Evolutionary conservation across 192 early-diverging fungal genomes (phyloP), one percentile per base, ranked within the genome.

Genomic region (Backusella macrospora): DNA sequence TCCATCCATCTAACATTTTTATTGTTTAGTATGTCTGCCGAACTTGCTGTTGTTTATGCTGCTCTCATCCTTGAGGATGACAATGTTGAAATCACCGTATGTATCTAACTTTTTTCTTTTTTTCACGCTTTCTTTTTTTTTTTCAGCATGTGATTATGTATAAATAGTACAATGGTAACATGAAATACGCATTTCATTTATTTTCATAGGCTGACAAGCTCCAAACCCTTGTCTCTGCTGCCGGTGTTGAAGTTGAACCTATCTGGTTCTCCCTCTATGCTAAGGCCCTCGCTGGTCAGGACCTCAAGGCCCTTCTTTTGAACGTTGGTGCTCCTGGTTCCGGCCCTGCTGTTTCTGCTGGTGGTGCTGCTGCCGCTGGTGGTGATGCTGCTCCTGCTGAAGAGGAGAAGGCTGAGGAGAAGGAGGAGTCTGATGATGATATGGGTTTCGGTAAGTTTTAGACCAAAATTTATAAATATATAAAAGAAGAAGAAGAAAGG

Each of bases 41-140:
- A 79, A 79, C 73, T 72, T 43, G 73, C 78, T 70, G 70, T 79
- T 55, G 78, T 79, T 45, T 98, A 98, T 91, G 94, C 98, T 74
- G 90, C 98, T 55, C 92, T 99, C 76, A 98, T 98, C 90, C 96
- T 99, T 80, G 87, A 94, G 86, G 98, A 99, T 84, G 98, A 98
- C 84, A 91, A 94, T 80, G 84, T 97, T 85, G 95, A 92, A 76
- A 94, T 99, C 89, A 95, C 96, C 77, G 96, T 97, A 88, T 80
- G 88, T 83, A 72, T 65, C 10, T 45, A 72, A 13, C 6, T 21
- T 18, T 4, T 13, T 6, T 40, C 23, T 62, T 23, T 29, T 16
- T n/a, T 62, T 70, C n/a, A n/a, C n/a, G 14, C 39, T 49, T 49
- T 21, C 7, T 48, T 5, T 49, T 49, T 52, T 52, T 9, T 52